phyloP scores from a whole-genome alignment of 495 filamentous ascomycete species.

The Penicillium pancosmium region DNA sequence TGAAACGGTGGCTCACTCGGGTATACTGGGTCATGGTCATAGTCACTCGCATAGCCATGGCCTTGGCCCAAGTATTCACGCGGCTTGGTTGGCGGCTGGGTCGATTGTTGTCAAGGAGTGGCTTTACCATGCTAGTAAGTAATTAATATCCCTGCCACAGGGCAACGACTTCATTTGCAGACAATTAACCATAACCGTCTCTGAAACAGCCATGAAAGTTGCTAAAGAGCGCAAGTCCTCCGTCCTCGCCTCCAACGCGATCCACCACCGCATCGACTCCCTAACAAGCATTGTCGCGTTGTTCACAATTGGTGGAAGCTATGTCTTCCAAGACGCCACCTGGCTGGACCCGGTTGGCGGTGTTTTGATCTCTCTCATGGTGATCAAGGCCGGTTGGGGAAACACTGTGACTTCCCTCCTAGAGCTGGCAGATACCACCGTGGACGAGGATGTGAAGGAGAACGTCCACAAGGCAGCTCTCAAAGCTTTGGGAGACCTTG shows the following conservation, averaged over 20 bases:
- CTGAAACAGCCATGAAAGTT: constrained; percentile 81
- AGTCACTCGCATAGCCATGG: constrained; percentile 66
- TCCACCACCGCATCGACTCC: constrained; percentile 95
- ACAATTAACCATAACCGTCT: neutral
- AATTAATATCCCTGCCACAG: neutral
- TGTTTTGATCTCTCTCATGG: constrained; percentile 86
- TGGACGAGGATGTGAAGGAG: constrained; percentile 78
- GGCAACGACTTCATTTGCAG: neutral
- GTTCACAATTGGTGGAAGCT: constrained; percentile 83
- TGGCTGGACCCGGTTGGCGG: constrained; percentile 98
- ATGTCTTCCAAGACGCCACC: constrained; percentile 75
- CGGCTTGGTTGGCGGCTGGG: constrained; percentile 92
- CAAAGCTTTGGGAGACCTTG: constrained; percentile 56
- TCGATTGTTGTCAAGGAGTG: constrained; percentile 94
- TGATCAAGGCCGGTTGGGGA: constrained; percentile 84
- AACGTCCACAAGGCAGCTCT: constrained; percentile 65
- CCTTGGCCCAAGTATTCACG: constrained; percentile 81
- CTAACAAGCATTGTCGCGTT: constrained; percentile 92
- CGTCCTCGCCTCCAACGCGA: constrained; percentile 93
- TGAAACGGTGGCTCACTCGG: constrained; percentile 61
- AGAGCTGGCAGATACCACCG: constrained; percentile 86
- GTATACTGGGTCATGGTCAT: constrained; percentile 49
- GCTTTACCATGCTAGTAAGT: constrained; percentile 93
- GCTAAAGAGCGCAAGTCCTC: constrained; percentile 93
- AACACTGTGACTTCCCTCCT: constrained; percentile 82